Percentiles rank a stretch among this genome's conserved stretches.
Conservation (phyloP, 129 eudicot genomes). For the sunflower (Helianthus annuus) region HanXRQr2.0-SUNRISE NC_035445.2:149726277-149726776, state of each 20-base stretch:
- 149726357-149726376: neutral
- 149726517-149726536: neutral
- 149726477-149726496: conserved; percentile 15
- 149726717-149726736: too few relatives aligned
- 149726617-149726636: too few relatives aligned
- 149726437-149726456: neutral
- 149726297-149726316: neutral
- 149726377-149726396: conserved; percentile 7
- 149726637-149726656: too few relatives aligned
- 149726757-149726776: too few relatives aligned
- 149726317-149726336: neutral
- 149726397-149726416: neutral
- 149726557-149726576: too few relatives aligned
- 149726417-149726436: conserved; percentile 28
- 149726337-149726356: neutral
- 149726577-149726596: too few relatives aligned
- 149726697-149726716: too few relatives aligned
- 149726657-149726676: too few relatives aligned
- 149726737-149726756: too few relatives aligned
- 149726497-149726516: conserved; percentile 24
- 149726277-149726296: neutral
- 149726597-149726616: too few relatives aligned
- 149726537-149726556: neutral
- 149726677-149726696: too few relatives aligned
- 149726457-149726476: neutral